Conservation (phyloP, 139 green algal genomes). For the Yamagishiella unicocca region DNA sequence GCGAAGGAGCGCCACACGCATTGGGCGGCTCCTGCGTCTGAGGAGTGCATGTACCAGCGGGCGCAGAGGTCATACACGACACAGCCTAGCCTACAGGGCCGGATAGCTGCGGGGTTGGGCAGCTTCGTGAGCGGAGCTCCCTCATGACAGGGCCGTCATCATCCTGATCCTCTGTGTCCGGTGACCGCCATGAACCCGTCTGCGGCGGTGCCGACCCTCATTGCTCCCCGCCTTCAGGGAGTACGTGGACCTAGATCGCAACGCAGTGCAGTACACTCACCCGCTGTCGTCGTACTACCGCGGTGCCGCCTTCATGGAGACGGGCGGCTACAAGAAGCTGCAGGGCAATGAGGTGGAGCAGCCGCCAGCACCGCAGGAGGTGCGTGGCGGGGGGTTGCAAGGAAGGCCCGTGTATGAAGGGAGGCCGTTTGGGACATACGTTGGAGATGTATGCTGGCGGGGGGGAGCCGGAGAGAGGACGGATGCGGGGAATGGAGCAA, state of each 20-base stretch:
- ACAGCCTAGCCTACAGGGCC: neutral
- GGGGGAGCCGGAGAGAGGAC: neutral
- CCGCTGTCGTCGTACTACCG: slow-evolving; percentile 74
- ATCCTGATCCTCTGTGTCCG: neutral
- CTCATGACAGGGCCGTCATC: no score
- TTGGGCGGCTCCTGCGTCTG: no score
- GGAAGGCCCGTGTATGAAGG: neutral
- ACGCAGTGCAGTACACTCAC: slow-evolving; percentile 62
- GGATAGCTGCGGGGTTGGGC: neutral
- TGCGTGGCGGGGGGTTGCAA: neutral
- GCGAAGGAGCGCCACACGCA: no score
- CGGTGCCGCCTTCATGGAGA: slow-evolving; percentile 76
- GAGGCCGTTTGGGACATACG: no score
- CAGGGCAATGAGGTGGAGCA: slow-evolving; percentile 25
- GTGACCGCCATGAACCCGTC: neutral
- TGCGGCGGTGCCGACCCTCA: no score
- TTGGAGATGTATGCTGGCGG: neutral
- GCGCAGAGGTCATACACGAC: no score
- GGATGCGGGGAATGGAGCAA: neutral
- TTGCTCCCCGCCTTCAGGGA: slow-evolving; percentile 24
- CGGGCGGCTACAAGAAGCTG: slow-evolving; percentile 46
- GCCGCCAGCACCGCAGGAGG: slow-evolving; percentile 38
- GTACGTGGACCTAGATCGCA: neutral
- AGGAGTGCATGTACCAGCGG: no score
- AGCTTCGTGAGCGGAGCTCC: neutral